Evolutionary conservation across 345 rosid species (phyloP).

Genomic region (Bruguiera sexangula): DNA sequence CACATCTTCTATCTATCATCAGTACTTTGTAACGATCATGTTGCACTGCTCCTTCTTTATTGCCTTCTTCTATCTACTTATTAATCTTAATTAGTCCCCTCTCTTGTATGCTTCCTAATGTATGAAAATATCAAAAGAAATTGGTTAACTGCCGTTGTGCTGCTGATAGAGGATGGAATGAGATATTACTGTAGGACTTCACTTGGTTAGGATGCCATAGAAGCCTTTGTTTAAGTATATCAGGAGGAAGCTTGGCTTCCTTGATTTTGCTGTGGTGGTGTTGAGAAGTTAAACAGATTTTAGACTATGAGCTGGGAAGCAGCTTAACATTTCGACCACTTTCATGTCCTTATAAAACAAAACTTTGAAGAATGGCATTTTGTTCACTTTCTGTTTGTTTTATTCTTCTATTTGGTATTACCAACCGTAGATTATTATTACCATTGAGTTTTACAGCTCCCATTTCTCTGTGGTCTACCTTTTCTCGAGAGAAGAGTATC

Average conservation of each 20-base stretch:
- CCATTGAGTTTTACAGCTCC: conserved; percentile 48
- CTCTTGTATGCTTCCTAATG: neutral
- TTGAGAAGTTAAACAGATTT: conserved; percentile 7
- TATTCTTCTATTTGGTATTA: neutral
- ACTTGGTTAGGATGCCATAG: neutral
- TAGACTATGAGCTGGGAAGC: neutral
- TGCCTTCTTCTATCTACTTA: neutral
- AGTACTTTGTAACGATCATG: neutral
- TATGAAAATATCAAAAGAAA: neutral
- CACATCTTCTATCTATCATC: neutral
- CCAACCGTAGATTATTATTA: neutral
- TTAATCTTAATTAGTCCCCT: neutral
- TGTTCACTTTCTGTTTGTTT: neutral
- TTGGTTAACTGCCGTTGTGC: neutral
- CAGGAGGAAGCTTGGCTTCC: conserved; percentile 8
- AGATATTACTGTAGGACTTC: neutral
- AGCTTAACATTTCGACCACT: neutral
- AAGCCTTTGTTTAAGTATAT: neutral
- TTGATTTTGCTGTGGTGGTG: neutral
- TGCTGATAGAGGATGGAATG: too few species aligned
- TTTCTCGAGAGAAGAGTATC: conserved; percentile 87
- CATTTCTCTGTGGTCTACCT: conserved; percentile 86
- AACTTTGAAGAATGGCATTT: neutral
- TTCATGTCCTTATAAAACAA: neutral
- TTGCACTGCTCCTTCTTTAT: neutral